Evolutionary conservation across 169 alveolate genomes (phyloP).

Genomic region (Plasmodium blacklocki): DNA sequence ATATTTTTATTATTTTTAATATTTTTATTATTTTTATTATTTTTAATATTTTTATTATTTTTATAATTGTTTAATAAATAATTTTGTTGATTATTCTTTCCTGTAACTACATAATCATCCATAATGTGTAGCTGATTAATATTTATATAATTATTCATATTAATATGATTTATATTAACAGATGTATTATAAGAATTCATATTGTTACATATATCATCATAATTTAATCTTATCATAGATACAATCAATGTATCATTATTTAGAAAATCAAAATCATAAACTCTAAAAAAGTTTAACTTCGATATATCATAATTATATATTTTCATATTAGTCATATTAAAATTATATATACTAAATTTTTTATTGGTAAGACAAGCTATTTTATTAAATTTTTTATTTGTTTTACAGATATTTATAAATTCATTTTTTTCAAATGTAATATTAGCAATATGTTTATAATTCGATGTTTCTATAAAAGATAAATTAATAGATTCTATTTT

Average conservation of each 20-base stretch:
- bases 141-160: no score
- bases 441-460: conserved; percentile 25
- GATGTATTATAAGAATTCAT: no score
- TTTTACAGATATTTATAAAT: not conserved
- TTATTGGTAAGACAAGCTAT: conserved; percentile 50
- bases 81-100: not conserved
- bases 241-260: conserved; percentile 13
- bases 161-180: no score
- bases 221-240: conserved; percentile 4
- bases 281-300: conserved; percentile 7
- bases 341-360: conserved; percentile 35
- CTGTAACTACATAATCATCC: not conserved
- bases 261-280: conserved; percentile 29
- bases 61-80: not conserved
- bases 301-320: conserved; percentile 40
- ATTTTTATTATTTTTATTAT: not conserved
- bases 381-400: conserved; percentile 17
- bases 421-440: conserved; percentile 32
- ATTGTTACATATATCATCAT: no score
- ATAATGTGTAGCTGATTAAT: not conserved
- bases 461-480: not conserved
- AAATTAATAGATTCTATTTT: not conserved
- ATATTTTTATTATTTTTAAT: not conserved
- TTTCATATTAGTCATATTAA: not conserved
- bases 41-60: not conserved